phyloP scores from a whole-genome alignment of 1,284 basidiomycete species.

The Leccinum huronense region DNA sequence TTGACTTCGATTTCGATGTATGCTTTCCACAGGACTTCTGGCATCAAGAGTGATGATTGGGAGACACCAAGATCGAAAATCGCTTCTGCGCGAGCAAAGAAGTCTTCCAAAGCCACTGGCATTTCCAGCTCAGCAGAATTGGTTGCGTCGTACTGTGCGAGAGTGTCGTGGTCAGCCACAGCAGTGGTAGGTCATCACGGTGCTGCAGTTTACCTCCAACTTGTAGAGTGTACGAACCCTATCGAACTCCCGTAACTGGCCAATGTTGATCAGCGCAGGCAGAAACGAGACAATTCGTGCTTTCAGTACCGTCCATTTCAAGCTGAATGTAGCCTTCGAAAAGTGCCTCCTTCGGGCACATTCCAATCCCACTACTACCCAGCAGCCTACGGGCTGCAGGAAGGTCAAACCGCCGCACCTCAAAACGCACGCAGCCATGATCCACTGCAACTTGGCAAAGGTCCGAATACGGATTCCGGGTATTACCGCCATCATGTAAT shows the following conservation, averaged over 20 bases:
- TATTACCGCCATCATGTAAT: too few species aligned
- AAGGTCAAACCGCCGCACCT: slow-evolving; percentile 86
- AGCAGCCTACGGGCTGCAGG: slow-evolving; percentile 86
- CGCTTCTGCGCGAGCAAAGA: slow-evolving; percentile 79
- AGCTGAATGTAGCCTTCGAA: slow-evolving; percentile 95
- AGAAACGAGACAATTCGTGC: neutral
- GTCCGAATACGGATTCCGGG: slow-evolving; percentile 75
- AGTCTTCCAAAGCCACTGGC: slow-evolving; percentile 75
- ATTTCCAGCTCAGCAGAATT: slow-evolving; percentile 90
- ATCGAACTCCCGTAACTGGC: slow-evolving; percentile 91
- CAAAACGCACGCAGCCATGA: slow-evolving; percentile 86
- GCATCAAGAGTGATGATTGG: slow-evolving; percentile 91
- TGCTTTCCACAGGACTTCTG: slow-evolving; percentile 96
- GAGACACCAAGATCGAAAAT: slow-evolving; percentile 96
- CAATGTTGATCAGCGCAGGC: slow-evolving; percentile 13
- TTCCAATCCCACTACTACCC: slow-evolving; percentile 82
- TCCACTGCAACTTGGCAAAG: slow-evolving; percentile 89
- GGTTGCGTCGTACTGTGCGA: slow-evolving; percentile 74
- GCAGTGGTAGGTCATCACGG: neutral
- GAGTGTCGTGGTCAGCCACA: slow-evolving; percentile 6
- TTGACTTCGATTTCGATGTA: slow-evolving; percentile 94
- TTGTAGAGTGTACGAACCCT: slow-evolving; percentile 90
- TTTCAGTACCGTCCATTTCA: slow-evolving; percentile 71
- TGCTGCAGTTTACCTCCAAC: slow-evolving; percentile 61
- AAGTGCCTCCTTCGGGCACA: slow-evolving; percentile 94